These are phyloP conservation scores for Mortierella sp. DNA, from an alignment of 371 early-diverging fungal species.

Conservation along the genomic window DNA sequence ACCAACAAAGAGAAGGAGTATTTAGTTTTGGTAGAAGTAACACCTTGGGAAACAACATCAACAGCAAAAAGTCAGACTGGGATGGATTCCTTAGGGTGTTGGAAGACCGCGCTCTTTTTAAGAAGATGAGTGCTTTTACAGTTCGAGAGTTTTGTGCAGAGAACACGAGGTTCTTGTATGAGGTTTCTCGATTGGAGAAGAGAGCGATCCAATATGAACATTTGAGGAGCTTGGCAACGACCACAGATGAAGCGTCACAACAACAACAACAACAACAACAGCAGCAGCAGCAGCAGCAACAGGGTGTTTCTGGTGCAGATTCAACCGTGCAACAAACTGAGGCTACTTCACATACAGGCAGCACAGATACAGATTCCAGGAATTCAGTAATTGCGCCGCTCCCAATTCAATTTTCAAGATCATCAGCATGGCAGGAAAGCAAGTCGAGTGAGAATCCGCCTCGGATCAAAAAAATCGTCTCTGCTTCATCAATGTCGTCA, in stretches of 20 bases:
- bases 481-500: constrained; percentile 46
- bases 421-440: neutral
- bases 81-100: constrained; percentile 32
- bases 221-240: constrained; percentile 27
- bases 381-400: constrained; percentile 31
- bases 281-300: neutral
- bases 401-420: constrained; percentile 21
- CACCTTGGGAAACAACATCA: constrained; percentile 1
- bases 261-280: neutral
- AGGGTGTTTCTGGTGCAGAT: neutral
- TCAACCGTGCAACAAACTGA: neutral
- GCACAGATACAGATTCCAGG: constrained; percentile 4
- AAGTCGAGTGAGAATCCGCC: constrained; percentile 5
- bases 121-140: constrained; percentile 46
- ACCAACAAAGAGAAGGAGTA: constrained; percentile 11
- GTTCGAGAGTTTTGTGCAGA: constrained; percentile 56
- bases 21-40: constrained; percentile 6
- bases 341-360: neutral
- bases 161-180: constrained; percentile 48
- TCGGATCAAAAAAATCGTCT: constrained; percentile 52
- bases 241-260: neutral
- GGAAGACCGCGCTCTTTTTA: constrained; percentile 37
- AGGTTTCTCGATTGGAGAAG: constrained; percentile 45
- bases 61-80: constrained; percentile 40
- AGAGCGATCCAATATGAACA: constrained; percentile 43